These are phyloP conservation scores for Tripidium arundinaceum DNA, from an alignment of 202 grass and related monocot species.

Conservation along the genomic window DNA sequence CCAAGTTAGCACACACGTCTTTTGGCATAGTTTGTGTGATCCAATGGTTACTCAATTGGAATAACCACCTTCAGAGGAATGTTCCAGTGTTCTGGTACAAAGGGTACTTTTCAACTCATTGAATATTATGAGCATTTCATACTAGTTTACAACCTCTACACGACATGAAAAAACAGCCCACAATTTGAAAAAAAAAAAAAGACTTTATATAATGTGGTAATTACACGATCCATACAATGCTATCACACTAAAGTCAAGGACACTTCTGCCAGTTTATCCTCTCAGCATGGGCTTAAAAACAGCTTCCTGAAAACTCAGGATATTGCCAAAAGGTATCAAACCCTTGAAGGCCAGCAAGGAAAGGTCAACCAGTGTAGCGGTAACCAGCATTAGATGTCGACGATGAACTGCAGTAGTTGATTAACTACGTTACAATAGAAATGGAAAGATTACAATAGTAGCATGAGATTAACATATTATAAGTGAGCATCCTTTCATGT, in stretches of 20 bases:
- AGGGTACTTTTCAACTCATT: neutral
- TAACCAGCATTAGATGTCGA: neutral
- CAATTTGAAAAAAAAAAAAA: neutral
- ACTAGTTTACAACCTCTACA: slow-evolving; percentile 3
- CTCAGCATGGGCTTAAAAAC: neutral
- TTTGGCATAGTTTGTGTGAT: slow-evolving; percentile 1
- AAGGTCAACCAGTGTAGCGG: neutral
- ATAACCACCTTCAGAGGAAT: neutral
- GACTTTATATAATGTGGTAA: neutral
- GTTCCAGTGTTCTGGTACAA: slow-evolving; percentile 1
- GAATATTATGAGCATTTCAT: neutral
- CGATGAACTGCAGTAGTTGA: neutral
- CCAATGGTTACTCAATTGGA: slow-evolving; percentile 9
- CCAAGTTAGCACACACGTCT: neutral
- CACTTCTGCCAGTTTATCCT: neutral
- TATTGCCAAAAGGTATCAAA: slow-evolving; percentile 5
- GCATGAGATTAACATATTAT: neutral
- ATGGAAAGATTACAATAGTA: slow-evolving; percentile 16
- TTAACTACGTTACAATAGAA: slow-evolving; percentile 18
- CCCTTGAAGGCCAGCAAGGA: neutral
- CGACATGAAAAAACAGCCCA: neutral
- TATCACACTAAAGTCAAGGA: neutral
- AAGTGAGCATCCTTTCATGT: slow-evolving; percentile 20
- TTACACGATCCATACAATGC: neutral
- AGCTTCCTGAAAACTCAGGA: neutral